Conservation (phyloP, 108 stramenopile genomes). For the Pseudonitzschia multistriata region DNA sequence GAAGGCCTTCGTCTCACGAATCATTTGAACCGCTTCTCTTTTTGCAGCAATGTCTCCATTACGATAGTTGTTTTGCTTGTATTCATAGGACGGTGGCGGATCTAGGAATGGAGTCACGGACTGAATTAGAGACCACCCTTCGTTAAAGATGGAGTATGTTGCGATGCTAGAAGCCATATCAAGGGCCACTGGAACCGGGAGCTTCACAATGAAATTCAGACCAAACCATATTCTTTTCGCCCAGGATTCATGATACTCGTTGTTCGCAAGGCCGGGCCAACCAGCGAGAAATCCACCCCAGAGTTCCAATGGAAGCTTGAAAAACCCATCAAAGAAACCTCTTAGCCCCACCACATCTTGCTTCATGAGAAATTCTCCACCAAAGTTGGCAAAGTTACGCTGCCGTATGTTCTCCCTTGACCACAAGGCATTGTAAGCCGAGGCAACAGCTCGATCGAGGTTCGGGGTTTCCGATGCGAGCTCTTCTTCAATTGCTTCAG, state of each 20-base stretch:
- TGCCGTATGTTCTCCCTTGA: slow-evolving; percentile 77
- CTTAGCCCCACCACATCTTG: slow-evolving; percentile 86
- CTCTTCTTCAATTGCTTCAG: slow-evolving; percentile 61
- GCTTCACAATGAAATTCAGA: slow-evolving; percentile 72
- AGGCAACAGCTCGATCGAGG: slow-evolving; percentile 76
- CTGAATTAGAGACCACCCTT: slow-evolving; percentile 53
- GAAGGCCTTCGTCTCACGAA: slow-evolving; percentile 51
- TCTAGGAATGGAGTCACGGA: slow-evolving; percentile 84
- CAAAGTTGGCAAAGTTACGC: slow-evolving; percentile 94
- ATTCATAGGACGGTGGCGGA: slow-evolving; percentile 64
- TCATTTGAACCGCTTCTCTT: slow-evolving; percentile 69
- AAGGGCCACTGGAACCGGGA: slow-evolving; percentile 67
- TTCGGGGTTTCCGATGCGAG: slow-evolving; percentile 46
- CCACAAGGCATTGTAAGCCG: slow-evolving; percentile 91
- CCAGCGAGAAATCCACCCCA: slow-evolving; percentile 96
- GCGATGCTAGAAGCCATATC: slow-evolving; percentile 67
- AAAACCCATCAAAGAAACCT: slow-evolving; percentile 97
- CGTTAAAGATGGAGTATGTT: slow-evolving; percentile 44
- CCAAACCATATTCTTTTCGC: slow-evolving; percentile 81
- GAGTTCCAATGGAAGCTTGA: slow-evolving; percentile 73
- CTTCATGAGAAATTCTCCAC: slow-evolving; percentile 95
- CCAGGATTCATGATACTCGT: slow-evolving; percentile 91
- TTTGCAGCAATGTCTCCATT: slow-evolving; percentile 60
- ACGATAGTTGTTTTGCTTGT: slow-evolving; percentile 46
- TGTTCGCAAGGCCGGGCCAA: slow-evolving; percentile 92